Percentiles rank a stretch among this genome's conserved stretches.
phyloP scores from a whole-genome alignment of 805 yeast genomes.

The Candida yuanshanica region DNA sequence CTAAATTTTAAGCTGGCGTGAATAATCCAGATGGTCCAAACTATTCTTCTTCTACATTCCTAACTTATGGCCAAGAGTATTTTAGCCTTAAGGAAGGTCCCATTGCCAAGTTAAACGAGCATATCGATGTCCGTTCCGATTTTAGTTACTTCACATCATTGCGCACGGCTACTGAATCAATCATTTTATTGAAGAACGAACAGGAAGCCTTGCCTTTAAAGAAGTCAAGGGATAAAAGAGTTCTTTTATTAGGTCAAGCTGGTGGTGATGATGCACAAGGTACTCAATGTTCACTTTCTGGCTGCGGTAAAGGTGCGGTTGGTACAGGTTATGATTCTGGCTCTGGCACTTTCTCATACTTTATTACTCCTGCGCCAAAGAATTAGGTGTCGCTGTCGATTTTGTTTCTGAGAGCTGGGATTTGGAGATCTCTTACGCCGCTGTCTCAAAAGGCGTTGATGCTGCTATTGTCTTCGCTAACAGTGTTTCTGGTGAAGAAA shows the following conservation, averaged over 20 bases:
- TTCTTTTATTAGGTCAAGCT: conserved; percentile 53
- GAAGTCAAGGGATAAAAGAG: conserved; percentile 34
- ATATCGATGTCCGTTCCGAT: conserved; percentile 39
- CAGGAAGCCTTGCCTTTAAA: conserved; percentile 38
- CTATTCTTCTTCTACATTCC: conserved; percentile 27
- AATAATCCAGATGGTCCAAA: conserved; percentile 36
- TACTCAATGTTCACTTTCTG: conserved; percentile 39
- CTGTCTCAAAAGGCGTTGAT: conserved; percentile 40
- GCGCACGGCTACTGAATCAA: conserved; percentile 40
- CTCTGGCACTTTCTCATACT: conserved; percentile 44
- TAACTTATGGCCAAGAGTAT: conserved; percentile 35
- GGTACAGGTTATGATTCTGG: conserved; percentile 47
- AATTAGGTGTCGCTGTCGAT: conserved; percentile 36
- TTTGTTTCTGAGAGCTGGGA: conserved; percentile 38
- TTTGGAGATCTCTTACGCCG: conserved; percentile 30
- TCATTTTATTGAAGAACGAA: conserved; percentile 52
- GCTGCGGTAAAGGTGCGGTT: not conserved
- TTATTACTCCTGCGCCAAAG: conserved; percentile 46
- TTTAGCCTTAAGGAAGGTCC: conserved; percentile 29
- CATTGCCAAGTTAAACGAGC: conserved; percentile 38
- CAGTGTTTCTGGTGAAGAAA: conserved; percentile 54
- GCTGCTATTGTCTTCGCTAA: conserved; percentile 46
- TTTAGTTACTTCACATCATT: conserved; percentile 33
- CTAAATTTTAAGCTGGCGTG: conserved; percentile 38
- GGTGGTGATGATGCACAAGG: conserved; percentile 46